Conservation (phyloP, 352 stramenopile genomes). For the Globisporangium spinosum region DNA sequence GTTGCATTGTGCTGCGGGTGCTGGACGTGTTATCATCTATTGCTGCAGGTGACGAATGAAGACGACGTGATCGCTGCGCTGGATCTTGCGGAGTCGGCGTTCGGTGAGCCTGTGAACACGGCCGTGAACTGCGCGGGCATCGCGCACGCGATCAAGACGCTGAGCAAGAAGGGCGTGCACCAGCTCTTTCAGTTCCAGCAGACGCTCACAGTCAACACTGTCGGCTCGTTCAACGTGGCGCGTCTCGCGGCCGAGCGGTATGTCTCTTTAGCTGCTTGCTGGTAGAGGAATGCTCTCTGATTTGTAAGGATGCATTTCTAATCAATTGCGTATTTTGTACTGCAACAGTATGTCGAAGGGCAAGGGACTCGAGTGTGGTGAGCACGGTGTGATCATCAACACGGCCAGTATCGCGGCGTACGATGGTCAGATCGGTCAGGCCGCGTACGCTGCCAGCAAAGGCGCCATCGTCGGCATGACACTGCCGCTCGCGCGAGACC, state of each 20-base stretch:
- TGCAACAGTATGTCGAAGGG: constrained; percentile 81
- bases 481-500: constrained; percentile 93
- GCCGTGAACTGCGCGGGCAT: constrained; percentile 96
- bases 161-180: constrained; percentile 92
- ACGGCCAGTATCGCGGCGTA: constrained; percentile 97
- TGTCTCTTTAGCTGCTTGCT: constrained; percentile 8
- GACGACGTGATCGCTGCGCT: constrained; percentile 87
- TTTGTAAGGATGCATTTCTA: neutral
- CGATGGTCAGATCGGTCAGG: constrained; percentile 96
- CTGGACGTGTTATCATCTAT: neutral
- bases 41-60: constrained; percentile 86
- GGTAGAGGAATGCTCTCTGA: neutral
- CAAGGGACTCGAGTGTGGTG: constrained; percentile 59
- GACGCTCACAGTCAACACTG: constrained; percentile 95
- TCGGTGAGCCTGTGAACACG: constrained; percentile 92
- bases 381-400: constrained; percentile 97
- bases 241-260: constrained; percentile 92
- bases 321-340: constrained; percentile 10
- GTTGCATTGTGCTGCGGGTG: neutral
- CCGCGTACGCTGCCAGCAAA: constrained; percentile 96
- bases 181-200: constrained; percentile 92
- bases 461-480: constrained; percentile 96
- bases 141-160: constrained; percentile 88
- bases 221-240: constrained; percentile 97
- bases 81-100: constrained; percentile 88